phyloP scores from a whole-genome alignment of 2,329 filamentous ascomycete species.

The Didymella keratinophila region DNA sequence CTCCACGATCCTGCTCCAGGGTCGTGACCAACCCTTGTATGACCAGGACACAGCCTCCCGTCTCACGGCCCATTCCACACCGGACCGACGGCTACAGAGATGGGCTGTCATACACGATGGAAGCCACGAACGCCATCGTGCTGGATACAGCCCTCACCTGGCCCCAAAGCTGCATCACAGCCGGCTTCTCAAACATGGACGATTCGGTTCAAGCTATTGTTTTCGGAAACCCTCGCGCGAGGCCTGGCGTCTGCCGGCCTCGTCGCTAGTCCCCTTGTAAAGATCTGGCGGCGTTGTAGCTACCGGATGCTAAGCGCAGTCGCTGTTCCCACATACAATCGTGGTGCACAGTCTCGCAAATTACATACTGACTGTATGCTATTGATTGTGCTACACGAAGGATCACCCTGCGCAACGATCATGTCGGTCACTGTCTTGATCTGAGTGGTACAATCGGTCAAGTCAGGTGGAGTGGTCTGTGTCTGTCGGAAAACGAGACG shows the following conservation, averaged over 20 bases:
- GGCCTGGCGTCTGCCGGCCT: slow-evolving; percentile 21
- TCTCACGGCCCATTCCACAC: slow-evolving; percentile 20
- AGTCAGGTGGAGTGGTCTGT: slow-evolving; percentile 20
- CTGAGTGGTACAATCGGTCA: slow-evolving; percentile 17
- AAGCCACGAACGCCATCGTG: slow-evolving; percentile 43
- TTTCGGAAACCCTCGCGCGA: slow-evolving; percentile 29
- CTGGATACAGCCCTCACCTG: slow-evolving; percentile 34
- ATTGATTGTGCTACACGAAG: background rate
- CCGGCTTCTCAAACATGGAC: slow-evolving; percentile 23
- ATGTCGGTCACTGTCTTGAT: slow-evolving; percentile 15
- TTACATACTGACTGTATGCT: background rate
- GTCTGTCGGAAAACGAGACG: slow-evolving; percentile 20
- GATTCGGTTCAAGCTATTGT: slow-evolving; percentile 20
- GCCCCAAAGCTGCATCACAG: slow-evolving; percentile 28
- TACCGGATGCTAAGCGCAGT: slow-evolving; percentile 12
- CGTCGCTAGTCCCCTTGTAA: slow-evolving; percentile 19
- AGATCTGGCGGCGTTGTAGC: slow-evolving; percentile 13
- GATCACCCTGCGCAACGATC: slow-evolving; percentile 14
- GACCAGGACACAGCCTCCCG: slow-evolving; percentile 16
- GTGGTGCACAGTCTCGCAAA: background rate
- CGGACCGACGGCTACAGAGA: slow-evolving; percentile 20
- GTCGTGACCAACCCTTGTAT: slow-evolving; percentile 23
- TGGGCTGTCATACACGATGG: slow-evolving; percentile 39
- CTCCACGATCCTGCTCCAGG: slow-evolving; percentile 16
- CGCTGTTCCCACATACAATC: background rate